Evolutionary conservation across 139 green algal species (phyloP), one percentile per base, ranked within the genome.

Genomic region (Bryopsis sp.): DNA sequence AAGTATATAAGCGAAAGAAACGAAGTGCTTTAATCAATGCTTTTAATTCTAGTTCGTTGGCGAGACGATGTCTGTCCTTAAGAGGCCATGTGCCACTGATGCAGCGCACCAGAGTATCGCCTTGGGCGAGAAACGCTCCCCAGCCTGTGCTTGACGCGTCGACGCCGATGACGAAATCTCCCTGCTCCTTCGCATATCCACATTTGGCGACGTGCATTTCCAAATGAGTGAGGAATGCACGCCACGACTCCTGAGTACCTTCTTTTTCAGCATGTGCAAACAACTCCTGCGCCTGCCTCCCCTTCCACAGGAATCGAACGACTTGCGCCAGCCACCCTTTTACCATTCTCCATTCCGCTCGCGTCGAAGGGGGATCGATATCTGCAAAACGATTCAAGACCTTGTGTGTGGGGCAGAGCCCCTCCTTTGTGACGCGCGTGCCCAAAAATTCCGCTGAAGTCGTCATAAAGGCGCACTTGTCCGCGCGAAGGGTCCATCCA

Each of bases 251-350:
- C 4, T 46, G 15, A 6, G 39, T 39, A 26, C 43, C 43, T 7
- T 5, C n/a, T 65, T 65, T 33, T 65, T 39, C 58, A 22, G 6
- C n/a, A 11, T 65, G 4, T 43, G 8, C 7, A 6, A 65, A 22
- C 4, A 26, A 3, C 19, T 39, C 58, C 5, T 26, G 24, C 5
- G 43, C 58, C 5, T 22, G 24, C 6, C 26, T 6, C 7, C 58
- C 58, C 15, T 65, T 5, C 32, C 43, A 43, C 8, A 65, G 39
- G 58, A 65, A 65, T 33, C 58, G 22, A 5, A 32, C 43, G 4
- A 65, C 8, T 65, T 65, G 58, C 8, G 39, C 43, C 6, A 65
- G 58, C 58, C 58, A 65, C 8, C 58, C 58, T 43, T 6, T 65
- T 5, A 65, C 58, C 4, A 31, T 39, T 65, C 58, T 65, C 24